These are phyloP conservation scores for Russula virescens DNA, from an alignment of 768 basidiomycete genomes.

Conservation along the genomic window DNA sequence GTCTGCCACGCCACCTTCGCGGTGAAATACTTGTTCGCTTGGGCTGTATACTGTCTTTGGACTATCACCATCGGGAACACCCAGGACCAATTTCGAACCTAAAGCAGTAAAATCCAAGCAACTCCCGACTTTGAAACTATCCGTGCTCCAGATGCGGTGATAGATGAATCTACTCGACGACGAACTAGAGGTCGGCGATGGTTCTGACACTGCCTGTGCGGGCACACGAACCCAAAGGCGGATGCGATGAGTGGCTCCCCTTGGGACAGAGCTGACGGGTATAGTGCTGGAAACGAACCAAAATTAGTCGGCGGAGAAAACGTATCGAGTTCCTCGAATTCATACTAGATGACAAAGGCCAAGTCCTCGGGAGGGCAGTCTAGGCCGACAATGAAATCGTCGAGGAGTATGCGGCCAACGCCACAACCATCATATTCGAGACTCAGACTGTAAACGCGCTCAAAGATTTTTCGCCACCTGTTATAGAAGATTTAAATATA, in stretches of 20 bases:
- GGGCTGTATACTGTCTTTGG: conserved; percentile 3
- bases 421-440: conserved; percentile 64
- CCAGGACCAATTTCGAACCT: conserved; percentile 47
- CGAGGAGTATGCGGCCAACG: conserved; percentile 49
- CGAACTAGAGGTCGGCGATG: conserved; percentile 17
- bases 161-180: conserved; percentile 43
- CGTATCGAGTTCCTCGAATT: not conserved
- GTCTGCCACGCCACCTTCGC: not conserved
- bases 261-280: conserved; percentile 48
- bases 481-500: not conserved
- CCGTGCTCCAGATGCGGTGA: conserved; percentile 62
- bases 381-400: conserved; percentile 46
- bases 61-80: conserved; percentile 27
- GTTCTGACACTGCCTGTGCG: conserved; percentile 28
- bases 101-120: conserved; percentile 49
- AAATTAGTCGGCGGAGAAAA: not conserved
- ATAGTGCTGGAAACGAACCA: conserved; percentile 38
- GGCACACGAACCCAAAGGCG: conserved; percentile 59
- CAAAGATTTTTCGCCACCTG: conserved; percentile 47
- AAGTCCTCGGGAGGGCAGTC: conserved; percentile 50
- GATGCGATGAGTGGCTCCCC: conserved; percentile 54
- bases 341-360: conserved; percentile 59
- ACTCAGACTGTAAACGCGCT: conserved; percentile 46
- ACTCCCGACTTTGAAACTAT: conserved; percentile 55
- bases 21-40: conserved; percentile 13